Conservation (phyloP, 2,329 filamentous ascomycete genomes). For the Cladosporium phlei region DNA sequence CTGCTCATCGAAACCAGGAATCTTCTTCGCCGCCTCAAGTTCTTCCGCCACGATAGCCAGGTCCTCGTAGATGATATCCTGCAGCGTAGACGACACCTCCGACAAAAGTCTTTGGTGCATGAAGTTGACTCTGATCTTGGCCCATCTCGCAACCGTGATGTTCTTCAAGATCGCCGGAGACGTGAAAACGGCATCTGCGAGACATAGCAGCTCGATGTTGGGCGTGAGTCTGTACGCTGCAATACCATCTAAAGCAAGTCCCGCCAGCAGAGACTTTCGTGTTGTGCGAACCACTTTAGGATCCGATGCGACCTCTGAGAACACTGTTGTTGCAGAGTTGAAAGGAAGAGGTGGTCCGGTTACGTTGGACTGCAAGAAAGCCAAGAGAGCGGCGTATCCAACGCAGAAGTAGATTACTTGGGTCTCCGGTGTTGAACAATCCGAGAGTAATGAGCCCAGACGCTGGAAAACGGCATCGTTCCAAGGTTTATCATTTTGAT, state of each 20-base stretch:
- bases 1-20: background rate
- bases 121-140: slow-evolving; percentile 66
- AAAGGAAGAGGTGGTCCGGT: slow-evolving; percentile 77
- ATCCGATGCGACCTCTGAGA: slow-evolving; percentile 45
- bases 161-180: slow-evolving; percentile 45
- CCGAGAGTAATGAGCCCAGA: slow-evolving; percentile 35
- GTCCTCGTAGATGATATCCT: slow-evolving; percentile 57
- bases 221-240: slow-evolving; percentile 81
- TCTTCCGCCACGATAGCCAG: slow-evolving; percentile 52
- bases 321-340: slow-evolving; percentile 44
- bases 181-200: slow-evolving; percentile 61
- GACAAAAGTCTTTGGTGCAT: slow-evolving; percentile 65
- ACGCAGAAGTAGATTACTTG: slow-evolving; percentile 48
- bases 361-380: slow-evolving; percentile 81
- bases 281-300: slow-evolving; percentile 37
- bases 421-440: slow-evolving; percentile 35
- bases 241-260: slow-evolving; percentile 76
- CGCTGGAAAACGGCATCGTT: slow-evolving; percentile 44
- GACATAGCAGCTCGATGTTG: slow-evolving; percentile 73
- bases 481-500: slow-evolving; percentile 28
- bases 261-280: slow-evolving; percentile 58
- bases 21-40: slow-evolving; percentile 17
- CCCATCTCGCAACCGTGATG: slow-evolving; percentile 52
- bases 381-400: slow-evolving; percentile 65
- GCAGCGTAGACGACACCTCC: slow-evolving; percentile 57